Base-by-base conservation (phyloP, 2,329 filamentous ascomycete genomes). In the Curvularia eragrostidis region DNA sequence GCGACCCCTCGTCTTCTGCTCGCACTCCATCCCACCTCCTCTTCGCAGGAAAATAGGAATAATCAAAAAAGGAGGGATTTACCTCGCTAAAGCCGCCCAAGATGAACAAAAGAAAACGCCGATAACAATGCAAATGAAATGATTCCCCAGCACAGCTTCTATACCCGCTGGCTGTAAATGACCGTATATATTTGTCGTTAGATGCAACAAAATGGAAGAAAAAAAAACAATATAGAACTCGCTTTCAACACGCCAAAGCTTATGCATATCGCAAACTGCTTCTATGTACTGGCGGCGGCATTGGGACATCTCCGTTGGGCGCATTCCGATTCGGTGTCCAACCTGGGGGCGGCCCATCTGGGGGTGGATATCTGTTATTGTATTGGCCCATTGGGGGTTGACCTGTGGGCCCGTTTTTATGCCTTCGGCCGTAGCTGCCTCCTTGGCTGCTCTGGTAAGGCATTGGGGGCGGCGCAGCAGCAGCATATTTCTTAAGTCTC, bases 401-500 rank as follows among this genome's bases (percentile, higher is more conserved):
- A 15, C 50, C 57, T 26, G 21, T 52, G 1, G 44, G 54, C 1
- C 34, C 42, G 13, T 32, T 23, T 13, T 51, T 34, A 18, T 52
- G 44, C 7, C 58, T 36, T 21, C 54, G 41, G 15, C 54, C 28
- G 5, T 18, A 13, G 23, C 38, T 23, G 30, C 54, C 43, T 9
- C 47, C 41, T 15, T 30, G 18, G 28, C 44, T 23, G 30, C 15
- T 23, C n/a, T 56, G 58, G 30, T 56, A 54, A 3, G 51, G 50
- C 47, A 57, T 52, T 19, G 44, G 61, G 12, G 58, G 61, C 18
- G 48, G 63, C 8, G 5, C 52, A 26, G 54, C 58, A 56, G 63
- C 62, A 19, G 67, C 63, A 32, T 58, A 63, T 43, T 64, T 64
- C 36, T 59, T 61, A 0, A 69, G 54, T 19, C 57, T 68, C 23